phyloP scores from a whole-genome alignment of 495 filamentous ascomycete species.

The Neurospora africana region DNA sequence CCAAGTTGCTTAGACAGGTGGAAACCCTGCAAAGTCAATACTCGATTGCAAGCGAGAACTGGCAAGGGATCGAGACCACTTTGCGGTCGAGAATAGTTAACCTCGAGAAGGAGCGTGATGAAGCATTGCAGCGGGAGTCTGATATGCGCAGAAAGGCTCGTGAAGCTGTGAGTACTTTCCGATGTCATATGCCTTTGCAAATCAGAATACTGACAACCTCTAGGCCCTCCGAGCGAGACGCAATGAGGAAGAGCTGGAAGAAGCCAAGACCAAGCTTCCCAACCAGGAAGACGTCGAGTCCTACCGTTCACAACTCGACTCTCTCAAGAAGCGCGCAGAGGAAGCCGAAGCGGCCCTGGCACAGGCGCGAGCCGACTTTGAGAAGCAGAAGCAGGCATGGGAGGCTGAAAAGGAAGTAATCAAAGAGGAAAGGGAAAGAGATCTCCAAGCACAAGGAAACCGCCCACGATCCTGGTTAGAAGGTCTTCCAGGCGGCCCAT shows the following conservation, averaged over 20 bases:
- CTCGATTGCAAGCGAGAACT: constrained; percentile 87
- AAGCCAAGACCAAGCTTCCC: constrained; percentile 50
- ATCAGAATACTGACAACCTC: constrained; percentile 9
- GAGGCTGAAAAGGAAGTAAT: constrained; percentile 58
- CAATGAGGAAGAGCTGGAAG: constrained; percentile 76
- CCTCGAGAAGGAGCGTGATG: constrained; percentile 84
- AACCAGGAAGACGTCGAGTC: constrained; percentile 44
- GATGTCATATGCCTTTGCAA: constrained; percentile 1
- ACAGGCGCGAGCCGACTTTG: constrained; percentile 35
- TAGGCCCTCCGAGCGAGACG: constrained; percentile 66
- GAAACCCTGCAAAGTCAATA: constrained; percentile 96
- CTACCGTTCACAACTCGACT: constrained; percentile 52
- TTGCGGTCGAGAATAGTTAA: constrained; percentile 60
- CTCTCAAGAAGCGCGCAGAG: constrained; percentile 51
- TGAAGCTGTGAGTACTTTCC: constrained; percentile 53
- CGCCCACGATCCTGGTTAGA: constrained; percentile 69
- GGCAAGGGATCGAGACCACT: constrained; percentile 88
- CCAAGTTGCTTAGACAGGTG: constrained; percentile 83
- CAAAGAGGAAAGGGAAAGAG: constrained; percentile 38
- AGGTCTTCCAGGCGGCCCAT: constrained; percentile 30
- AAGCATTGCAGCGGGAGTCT: constrained; percentile 67
- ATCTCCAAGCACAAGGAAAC: neutral
- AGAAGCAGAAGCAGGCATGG: constrained; percentile 47
- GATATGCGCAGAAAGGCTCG: constrained; percentile 79
- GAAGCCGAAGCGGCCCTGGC: constrained; percentile 53